Percentiles rank a stretch among this genome's conserved stretches.
Conservation (phyloP, 2,329 filamentous ascomycete genomes). For the Knoxdaviesia capensis region DNA sequence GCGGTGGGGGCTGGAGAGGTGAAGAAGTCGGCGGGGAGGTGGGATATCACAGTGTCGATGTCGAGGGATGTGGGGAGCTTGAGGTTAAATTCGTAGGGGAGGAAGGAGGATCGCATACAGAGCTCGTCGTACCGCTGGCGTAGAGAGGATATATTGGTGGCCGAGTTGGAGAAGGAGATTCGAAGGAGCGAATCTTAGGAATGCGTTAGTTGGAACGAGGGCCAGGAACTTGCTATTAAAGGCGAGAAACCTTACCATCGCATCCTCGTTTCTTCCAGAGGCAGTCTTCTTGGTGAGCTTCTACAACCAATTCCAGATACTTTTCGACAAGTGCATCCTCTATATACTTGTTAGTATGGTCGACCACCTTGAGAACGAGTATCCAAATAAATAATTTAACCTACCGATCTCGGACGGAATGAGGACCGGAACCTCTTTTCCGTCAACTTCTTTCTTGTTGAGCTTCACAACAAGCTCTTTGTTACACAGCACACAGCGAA, state of each 20-base stretch:
- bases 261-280: slow-evolving; percentile 78
- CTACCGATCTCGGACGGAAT: slow-evolving; percentile 38
- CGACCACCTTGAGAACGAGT: too few species aligned
- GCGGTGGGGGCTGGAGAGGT: slow-evolving; percentile 15
- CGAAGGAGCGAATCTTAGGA: slow-evolving; percentile 35
- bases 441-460: slow-evolving; percentile 35
- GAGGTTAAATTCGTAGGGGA: slow-evolving; percentile 42
- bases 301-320: slow-evolving; percentile 52
- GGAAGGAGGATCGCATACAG: slow-evolving; percentile 27
- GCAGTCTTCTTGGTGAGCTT: slow-evolving; percentile 62
- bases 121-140: slow-evolving; percentile 46
- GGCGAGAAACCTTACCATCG: slow-evolving; percentile 35
- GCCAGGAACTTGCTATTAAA: not conserved
- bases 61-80: slow-evolving; percentile 31
- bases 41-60: slow-evolving; percentile 25
- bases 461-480: slow-evolving; percentile 70
- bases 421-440: slow-evolving; percentile 29
- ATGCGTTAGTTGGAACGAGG: slow-evolving; percentile 8
- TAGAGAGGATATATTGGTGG: slow-evolving; percentile 34
- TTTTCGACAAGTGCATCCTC: slow-evolving; percentile 53
- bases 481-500: slow-evolving; percentile 70
- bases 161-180: slow-evolving; percentile 41
- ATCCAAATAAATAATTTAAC: slow-evolving; percentile 1
- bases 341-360: slow-evolving; percentile 8
- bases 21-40: slow-evolving; percentile 36